Conservation (phyloP, 176 grass and related monocot genomes). For the Bromus sterilis region DNA sequence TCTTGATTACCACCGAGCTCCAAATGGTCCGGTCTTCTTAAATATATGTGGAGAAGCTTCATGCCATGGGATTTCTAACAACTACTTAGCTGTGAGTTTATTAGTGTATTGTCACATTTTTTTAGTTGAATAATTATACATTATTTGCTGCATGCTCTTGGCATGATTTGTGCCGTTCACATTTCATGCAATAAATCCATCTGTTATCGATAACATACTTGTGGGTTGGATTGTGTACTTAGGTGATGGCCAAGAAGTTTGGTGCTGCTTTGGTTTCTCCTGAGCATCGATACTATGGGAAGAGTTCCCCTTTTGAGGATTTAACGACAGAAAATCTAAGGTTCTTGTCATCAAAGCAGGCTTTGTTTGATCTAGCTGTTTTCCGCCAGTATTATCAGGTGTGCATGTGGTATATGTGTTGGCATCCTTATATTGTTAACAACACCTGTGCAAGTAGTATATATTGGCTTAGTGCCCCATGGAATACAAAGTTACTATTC, state of each 20-base stretch:
- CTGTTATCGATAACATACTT: background rate
- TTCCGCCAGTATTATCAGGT: slow-evolving; percentile 98
- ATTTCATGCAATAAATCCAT: background rate
- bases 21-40: slow-evolving; percentile 82
- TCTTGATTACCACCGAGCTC: slow-evolving; percentile 65
- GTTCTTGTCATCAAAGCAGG: slow-evolving; percentile 96
- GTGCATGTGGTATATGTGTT: background rate
- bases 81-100: slow-evolving; percentile 84
- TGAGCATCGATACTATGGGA: slow-evolving; percentile 97
- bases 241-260: slow-evolving; percentile 98
- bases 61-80: slow-evolving; percentile 71
- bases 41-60: slow-evolving; percentile 82
- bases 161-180: background rate
- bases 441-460: background rate
- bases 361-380: slow-evolving; percentile 92
- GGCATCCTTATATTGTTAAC: background rate
- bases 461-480: background rate
- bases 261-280: slow-evolving; percentile 86
- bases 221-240: background rate
- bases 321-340: slow-evolving; percentile 69
- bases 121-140: background rate
- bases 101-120: background rate
- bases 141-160: background rate
- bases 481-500: background rate
- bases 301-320: slow-evolving; percentile 87